Conservation (phyloP, 148 eudicot genomes). For the Vaccinium myrtillus region DNA sequence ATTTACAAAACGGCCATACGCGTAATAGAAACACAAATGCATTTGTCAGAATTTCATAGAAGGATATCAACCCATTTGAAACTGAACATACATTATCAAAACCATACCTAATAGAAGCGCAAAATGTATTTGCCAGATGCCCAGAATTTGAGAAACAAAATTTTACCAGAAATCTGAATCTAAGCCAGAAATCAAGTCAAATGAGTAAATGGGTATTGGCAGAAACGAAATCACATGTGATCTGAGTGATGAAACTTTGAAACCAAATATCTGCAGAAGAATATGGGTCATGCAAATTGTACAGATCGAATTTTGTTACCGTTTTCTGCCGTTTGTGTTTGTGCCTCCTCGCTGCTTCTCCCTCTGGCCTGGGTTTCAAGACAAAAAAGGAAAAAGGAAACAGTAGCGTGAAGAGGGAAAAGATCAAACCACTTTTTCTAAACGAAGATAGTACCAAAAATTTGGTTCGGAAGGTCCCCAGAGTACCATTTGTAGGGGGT, state of each 20-base stretch:
- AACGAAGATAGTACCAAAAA: neutral
- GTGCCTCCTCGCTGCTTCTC: slow-evolving; percentile 26
- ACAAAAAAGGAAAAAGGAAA: too few relatives aligned
- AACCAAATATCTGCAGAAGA: neutral
- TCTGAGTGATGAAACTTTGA: slow-evolving; percentile 8
- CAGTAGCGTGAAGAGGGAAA: neutral
- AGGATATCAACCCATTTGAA: neutral
- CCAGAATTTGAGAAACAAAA: neutral
- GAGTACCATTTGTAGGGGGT: neutral
- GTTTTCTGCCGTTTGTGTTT: slow-evolving; percentile 5
- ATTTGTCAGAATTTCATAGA: neutral
- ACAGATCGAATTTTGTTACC: slow-evolving; percentile 4
- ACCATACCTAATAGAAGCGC: neutral
- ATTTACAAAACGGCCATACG: too few relatives aligned
- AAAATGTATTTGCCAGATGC: neutral
- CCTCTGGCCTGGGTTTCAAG: neutral
- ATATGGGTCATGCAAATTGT: neutral
- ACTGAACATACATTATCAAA: neutral
- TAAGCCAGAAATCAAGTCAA: slow-evolving; percentile 3
- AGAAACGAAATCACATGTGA: neutral
- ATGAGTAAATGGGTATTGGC: slow-evolving; percentile 1
- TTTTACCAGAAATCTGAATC: slow-evolving; percentile 18
- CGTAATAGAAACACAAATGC: too few relatives aligned
- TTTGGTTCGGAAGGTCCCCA: neutral
- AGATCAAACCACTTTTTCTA: neutral